Base-by-base conservation (phyloP, 805 yeast species). In the Sungouiella thailandica region DNA sequence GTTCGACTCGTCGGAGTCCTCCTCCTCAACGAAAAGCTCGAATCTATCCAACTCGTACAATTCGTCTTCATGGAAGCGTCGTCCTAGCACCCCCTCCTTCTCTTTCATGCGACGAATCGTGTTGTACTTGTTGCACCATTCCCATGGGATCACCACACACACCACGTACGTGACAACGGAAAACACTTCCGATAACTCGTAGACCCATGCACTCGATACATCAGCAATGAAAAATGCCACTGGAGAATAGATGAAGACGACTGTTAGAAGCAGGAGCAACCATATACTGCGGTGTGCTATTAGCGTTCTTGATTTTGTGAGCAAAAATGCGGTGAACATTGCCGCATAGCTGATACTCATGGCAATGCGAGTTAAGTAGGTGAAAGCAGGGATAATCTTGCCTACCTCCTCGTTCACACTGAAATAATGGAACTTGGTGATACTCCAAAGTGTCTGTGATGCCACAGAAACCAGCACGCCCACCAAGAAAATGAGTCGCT, bases 61-160 rank as follows among this genome's bases (percentile, higher is more conserved):
- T 35, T 80, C 87, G 36, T 82, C 89, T 42, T 81, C 90, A 50
- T 76, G 81, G 28, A 83, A 74, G 12, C 78, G 78, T 39, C 94
- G 62, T 1, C 95, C 95, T 25, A 86, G 53, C 4, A 84, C 73
- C 6, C 90, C 85, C 39, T 78, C 80, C 27, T 77, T 76, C 46
- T 83, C 89, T 34, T 72, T 70, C 11, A 61, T 62, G 41, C 75
- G 73, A 58, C 77, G 78, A 25, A 80, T 55, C 9, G 71, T 63
- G 32, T 72, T 71, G 35, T 80, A 68, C 41, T 83, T 67, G 49
- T 82, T 83, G 40, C 83, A 71, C 90, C 94, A 86, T 55, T 84
- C 94, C 93, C 94, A 83, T 1, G 84, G 84, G 8, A 81, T 69
- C 5, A 82, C 82, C 19, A 85, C 82, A 23, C 85, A 73, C 14